Evolutionary conservation across 2,329 filamentous ascomycete species (phyloP).

Genomic region (Pestalotiopsis fici): DNA sequence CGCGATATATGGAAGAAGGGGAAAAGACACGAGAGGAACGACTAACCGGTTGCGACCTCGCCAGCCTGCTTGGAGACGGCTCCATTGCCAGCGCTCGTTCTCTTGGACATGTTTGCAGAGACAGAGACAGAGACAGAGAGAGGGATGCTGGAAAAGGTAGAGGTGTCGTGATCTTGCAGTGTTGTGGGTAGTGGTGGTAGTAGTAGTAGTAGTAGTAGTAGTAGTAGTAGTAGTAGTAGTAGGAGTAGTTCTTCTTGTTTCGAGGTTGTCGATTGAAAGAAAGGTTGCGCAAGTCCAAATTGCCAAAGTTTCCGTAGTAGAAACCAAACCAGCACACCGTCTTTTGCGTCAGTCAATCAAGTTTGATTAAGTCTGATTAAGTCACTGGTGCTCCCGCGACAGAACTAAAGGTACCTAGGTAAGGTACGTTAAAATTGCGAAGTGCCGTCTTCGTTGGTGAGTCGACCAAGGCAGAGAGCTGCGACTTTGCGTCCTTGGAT

Average conservation of each 20-base stretch:
- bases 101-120: slow-evolving; percentile 61
- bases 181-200: too few species aligned
- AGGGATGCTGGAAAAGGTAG: too few species aligned
- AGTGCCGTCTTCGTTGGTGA: neutral
- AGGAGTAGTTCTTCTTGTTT: too few species aligned
- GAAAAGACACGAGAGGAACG: neutral
- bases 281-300: neutral
- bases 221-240: too few species aligned
- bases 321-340: neutral
- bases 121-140: too few species aligned
- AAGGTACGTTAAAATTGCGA: neutral
- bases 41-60: slow-evolving; percentile 42
- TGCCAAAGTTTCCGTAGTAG: neutral
- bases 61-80: slow-evolving; percentile 41
- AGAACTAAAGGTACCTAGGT: neutral
- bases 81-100: slow-evolving; percentile 53
- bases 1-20: neutral
- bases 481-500: neutral
- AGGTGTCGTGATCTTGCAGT: too few species aligned
- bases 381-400: neutral
- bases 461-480: neutral
- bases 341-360: neutral
- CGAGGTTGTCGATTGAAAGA: too few species aligned
- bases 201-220: too few species aligned
- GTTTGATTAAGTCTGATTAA: neutral